A percentile compares a stretch with the other conserved stretches of the same genome.
Evolutionary conservation across 129 eudicot genomes (phyloP).

Genomic region (Gnaphalium uliginosum): DNA sequence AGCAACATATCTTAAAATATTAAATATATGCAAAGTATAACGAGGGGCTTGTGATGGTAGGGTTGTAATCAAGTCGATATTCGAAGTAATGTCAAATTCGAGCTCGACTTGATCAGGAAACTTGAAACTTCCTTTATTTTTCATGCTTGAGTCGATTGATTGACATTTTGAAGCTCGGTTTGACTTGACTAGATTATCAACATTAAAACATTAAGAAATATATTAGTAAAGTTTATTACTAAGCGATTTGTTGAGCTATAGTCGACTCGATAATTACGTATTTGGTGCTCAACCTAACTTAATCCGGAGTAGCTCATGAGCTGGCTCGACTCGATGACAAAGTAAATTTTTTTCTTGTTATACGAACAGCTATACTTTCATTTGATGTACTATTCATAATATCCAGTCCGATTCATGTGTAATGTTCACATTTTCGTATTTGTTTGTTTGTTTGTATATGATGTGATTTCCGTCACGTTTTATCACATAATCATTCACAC

Average conservation of each 20-base stretch:
- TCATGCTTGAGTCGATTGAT: neutral
- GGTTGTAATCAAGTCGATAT: neutral
- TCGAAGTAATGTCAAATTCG: neutral
- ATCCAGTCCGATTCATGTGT: neutral
- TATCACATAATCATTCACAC: neutral
- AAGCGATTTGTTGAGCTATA: too few relatives aligned
- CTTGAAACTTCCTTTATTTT: neutral
- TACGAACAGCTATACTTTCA: neutral
- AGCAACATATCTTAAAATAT: too few relatives aligned
- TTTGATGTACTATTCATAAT: neutral
- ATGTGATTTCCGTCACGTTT: neutral
- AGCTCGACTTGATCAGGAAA: neutral
- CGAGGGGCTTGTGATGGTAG: too few relatives aligned
- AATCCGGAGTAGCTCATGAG: neutral
- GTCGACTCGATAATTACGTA: neutral
- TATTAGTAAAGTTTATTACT: neutral
- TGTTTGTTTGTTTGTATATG: neutral
- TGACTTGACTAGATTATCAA: neutral
- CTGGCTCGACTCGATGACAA: neutral
- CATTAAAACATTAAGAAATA: too few relatives aligned
- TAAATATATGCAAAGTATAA: too few relatives aligned
- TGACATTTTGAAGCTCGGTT: neutral
- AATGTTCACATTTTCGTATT: neutral
- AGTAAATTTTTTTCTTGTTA: too few relatives aligned
- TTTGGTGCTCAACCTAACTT: neutral